phyloP scores from a whole-genome alignment of 257 asterid species.

The Fraxinus anomala region DNA sequence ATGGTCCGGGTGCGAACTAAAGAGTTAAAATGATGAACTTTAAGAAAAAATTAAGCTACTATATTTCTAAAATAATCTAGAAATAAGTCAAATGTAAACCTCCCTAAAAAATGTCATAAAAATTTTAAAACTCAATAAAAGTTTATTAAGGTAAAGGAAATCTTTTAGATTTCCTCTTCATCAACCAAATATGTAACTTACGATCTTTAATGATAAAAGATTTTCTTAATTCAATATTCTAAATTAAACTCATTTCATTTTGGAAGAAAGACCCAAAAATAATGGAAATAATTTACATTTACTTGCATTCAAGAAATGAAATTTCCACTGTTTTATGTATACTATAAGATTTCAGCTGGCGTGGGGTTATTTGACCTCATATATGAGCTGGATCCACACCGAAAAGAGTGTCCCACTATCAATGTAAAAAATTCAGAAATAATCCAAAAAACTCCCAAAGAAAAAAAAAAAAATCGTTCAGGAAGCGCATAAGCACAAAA shows the following conservation, averaged over 20 bases:
- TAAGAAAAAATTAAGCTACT: too few species aligned
- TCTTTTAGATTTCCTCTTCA: background rate
- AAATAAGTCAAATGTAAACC: background rate
- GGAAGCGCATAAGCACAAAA: slow-evolving; percentile 13
- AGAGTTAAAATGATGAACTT: too few species aligned
- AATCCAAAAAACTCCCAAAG: slow-evolving; percentile 9
- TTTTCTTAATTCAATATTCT: background rate
- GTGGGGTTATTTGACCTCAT: slow-evolving; percentile 49
- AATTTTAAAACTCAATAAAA: background rate
- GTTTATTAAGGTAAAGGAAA: background rate
- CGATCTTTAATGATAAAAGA: background rate
- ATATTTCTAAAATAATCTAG: too few species aligned
- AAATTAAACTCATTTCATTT: background rate
- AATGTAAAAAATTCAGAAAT: slow-evolving; percentile 1
- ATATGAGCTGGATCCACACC: slow-evolving; percentile 76
- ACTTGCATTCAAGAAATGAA: background rate
- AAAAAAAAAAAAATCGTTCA: background rate
- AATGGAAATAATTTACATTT: background rate
- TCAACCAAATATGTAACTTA: background rate
- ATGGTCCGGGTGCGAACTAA: background rate
- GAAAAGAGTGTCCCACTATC: slow-evolving; percentile 40
- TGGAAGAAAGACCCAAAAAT: background rate
- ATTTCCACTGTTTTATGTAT: background rate
- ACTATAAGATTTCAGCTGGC: slow-evolving; percentile 39
- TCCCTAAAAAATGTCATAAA: background rate